Percentiles rank a stretch among this genome's conserved stretches.
Evolutionary conservation across 306 rosid genomes (phyloP).

Genomic region (Morella rubra): DNA sequence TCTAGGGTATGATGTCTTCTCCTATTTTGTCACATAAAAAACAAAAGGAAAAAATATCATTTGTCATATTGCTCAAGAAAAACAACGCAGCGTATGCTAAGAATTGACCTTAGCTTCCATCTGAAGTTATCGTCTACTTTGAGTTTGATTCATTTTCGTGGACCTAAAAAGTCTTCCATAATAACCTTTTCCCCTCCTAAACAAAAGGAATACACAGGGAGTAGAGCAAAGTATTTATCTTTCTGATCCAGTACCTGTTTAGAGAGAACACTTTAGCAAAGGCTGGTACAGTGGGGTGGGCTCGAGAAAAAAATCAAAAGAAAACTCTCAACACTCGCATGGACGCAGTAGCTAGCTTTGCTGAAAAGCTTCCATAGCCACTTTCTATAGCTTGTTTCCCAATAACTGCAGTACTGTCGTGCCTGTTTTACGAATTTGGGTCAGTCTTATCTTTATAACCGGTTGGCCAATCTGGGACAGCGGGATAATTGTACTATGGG

Average conservation of each 20-base stretch:
- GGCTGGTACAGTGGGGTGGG: conserved; percentile 41
- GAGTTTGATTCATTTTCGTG: not conserved
- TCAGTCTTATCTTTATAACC: conserved; percentile 15
- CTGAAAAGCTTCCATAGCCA: conserved; percentile 7
- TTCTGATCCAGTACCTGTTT: conserved; percentile 14
- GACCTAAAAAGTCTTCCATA: not conserved
- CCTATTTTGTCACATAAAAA: not conserved
- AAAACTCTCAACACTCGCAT: conserved; percentile 17
- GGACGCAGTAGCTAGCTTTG: conserved; percentile 9
- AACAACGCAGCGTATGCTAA: not conserved
- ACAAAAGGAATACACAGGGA: conserved; percentile 30
- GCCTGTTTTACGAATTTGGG: conserved; percentile 11
- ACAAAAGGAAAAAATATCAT: too few species aligned
- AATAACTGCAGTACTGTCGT: conserved; percentile 22
- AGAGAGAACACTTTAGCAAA: conserved; percentile 38
- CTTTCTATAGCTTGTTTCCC: conserved; percentile 28
- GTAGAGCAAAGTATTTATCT: conserved; percentile 25
- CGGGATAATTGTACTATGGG: not conserved
- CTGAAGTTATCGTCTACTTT: not conserved
- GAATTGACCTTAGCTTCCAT: not conserved
- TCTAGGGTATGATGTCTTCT: not conserved
- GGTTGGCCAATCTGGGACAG: not conserved
- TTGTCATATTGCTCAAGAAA: not conserved
- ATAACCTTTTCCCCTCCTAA: not conserved
- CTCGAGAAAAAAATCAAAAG: conserved; percentile 18